Base-by-base conservation (phyloP, 306 rosid genomes). In the Pueraria montana region DNA sequence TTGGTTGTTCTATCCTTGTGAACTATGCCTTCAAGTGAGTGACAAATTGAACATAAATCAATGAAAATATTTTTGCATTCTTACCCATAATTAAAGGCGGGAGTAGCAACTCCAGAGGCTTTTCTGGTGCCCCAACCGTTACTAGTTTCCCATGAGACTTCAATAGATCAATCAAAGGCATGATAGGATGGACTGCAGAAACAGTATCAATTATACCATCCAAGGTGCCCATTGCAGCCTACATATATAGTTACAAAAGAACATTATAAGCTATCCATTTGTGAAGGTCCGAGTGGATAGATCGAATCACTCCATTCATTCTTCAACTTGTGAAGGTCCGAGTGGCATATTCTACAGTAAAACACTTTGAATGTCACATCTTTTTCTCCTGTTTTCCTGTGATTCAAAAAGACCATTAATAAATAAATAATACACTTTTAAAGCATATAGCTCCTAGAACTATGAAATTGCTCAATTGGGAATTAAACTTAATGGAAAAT, bases 141-240 rank as follows among this genome's bases (percentile, higher is more conserved):
- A 88, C 70, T 68, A 90, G 58, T 50, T 50, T 50, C 3, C 20
- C 58, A 6, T 50, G 58, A 50, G 58, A 16, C 21, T 50, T 50
- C 81, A 88, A 75, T 50, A 90, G 43, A 46, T 46, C 66, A 58
- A 85, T 23, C 67, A 88, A 68, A 6, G 90, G 91, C 34, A 71
- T 2, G 2, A 88, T 72, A 46, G 89, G 80, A 65, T 90, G 91
- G 0, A 4, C 4, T 3, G 84, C 88, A 11, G 89, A 84, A 30
- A 88, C 90, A 0, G 90, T 84, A 68, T 90, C 93, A 52, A 90
- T 74, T 65, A 90, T 88, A 14, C 93, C 93, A 81, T 90, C 91
- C 46, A 88, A 70, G 36, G 72, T 79, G 0, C 84, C 78, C 56
- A 50, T 61, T 79, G 58, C 87, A 86, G 84, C 82, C 86, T 86